phyloP scores from a whole-genome alignment of 108 stramenopile genomes.

The Nannochloropsis salina region DNA sequence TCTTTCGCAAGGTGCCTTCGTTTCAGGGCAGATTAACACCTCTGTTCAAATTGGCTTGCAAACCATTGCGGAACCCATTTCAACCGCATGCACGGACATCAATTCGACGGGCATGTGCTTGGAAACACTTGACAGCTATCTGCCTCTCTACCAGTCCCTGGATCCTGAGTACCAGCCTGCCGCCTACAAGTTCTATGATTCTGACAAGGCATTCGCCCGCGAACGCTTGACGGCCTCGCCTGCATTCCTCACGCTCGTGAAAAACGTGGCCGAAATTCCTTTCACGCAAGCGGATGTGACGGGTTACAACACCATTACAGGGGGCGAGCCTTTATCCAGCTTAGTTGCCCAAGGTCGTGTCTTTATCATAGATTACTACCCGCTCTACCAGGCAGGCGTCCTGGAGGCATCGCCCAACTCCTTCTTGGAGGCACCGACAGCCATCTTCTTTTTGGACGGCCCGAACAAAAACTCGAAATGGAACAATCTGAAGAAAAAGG shows the following conservation, averaged over 20 bases:
- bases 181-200: neutral
- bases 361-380: neutral
- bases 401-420: neutral
- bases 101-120: neutral
- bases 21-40: neutral
- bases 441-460: neutral
- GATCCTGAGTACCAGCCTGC: neutral
- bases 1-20: neutral
- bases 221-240: neutral
- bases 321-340: neutral
- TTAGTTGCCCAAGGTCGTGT: neutral
- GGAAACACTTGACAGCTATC: neutral
- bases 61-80: neutral
- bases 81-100: neutral
- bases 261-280: neutral
- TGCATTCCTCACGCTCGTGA: neutral
- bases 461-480: neutral
- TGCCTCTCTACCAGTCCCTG: neutral
- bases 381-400: neutral
- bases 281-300: neutral
- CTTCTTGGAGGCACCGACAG: neutral
- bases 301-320: neutral
- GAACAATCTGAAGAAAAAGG: neutral
- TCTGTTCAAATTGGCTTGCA: neutral
- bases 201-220: neutral